phyloP scores from a whole-genome alignment of 2,329 filamentous ascomycete genomes.

The Alternaria sp. region DNA sequence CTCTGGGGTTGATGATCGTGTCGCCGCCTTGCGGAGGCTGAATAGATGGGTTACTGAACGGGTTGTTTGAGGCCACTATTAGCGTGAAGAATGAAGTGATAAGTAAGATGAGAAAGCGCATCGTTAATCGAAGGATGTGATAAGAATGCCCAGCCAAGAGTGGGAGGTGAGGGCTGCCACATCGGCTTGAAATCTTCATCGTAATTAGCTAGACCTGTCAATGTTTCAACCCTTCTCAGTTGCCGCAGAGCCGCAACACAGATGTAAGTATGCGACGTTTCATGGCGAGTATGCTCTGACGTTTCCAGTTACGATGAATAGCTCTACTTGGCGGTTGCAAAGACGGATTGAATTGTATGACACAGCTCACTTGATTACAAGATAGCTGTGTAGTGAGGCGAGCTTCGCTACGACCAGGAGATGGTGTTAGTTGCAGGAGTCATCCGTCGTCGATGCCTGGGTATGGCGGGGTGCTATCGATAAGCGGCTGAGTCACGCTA shows the following conservation, averaged over 20 bases:
- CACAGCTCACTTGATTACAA: not conserved
- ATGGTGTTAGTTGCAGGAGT: not conserved
- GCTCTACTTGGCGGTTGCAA: not conserved
- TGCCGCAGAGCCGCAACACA: not conserved
- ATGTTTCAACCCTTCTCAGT: conserved; percentile 13
- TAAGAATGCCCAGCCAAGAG: not conserved
- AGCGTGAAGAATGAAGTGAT: not conserved
- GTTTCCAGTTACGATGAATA: not conserved
- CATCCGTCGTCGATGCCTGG: not conserved
- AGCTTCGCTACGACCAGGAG: not conserved
- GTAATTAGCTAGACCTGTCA: conserved; percentile 2
- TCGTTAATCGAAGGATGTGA: not conserved
- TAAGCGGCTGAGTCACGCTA: conserved; percentile 27
- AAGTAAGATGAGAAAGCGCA: not conserved
- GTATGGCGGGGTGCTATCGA: conserved; percentile 23
- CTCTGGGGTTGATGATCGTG: not conserved
- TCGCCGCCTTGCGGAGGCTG: not conserved
- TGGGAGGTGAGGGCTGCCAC: not conserved
- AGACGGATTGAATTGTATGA: too few species aligned
- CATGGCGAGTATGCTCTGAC: not conserved
- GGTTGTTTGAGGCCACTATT: not conserved
- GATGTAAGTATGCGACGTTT: not conserved
- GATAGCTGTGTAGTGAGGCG: not conserved
- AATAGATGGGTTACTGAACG: not conserved
- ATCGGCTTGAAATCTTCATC: not conserved